Conservation (phyloP, 371 early-diverging fungal species). For the Dinochytrium kinnereticum region DNA sequence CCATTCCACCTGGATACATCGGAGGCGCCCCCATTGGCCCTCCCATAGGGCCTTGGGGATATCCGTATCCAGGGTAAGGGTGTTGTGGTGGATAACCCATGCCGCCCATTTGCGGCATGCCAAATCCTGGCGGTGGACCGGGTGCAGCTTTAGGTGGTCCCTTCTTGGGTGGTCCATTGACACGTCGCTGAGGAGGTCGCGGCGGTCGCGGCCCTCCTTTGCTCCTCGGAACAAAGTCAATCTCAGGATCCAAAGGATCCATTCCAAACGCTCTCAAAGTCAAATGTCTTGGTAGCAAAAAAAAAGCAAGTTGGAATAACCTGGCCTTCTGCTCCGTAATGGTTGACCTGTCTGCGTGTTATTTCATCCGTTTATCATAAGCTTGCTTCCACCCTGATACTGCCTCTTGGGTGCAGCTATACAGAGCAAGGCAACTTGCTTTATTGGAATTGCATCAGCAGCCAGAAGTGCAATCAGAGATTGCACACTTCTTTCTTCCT, state of each 20-base stretch:
- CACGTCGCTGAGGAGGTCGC: conserved; percentile 7
- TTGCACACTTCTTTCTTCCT: no score
- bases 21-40: neutral
- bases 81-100: conserved; percentile 5
- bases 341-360: neutral
- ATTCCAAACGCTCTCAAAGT: no score
- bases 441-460: no score
- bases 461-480: no score
- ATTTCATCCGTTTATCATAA: neutral
- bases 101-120: neutral
- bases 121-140: conserved; percentile 1
- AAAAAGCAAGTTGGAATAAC: neutral
- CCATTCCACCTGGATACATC: neutral
- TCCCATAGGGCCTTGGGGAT: neutral
- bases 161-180: neutral
- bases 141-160: neutral
- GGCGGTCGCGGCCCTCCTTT: conserved; percentile 5
- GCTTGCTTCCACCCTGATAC: conserved; percentile 3
- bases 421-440: no score
- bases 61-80: neutral
- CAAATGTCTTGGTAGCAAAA: neutral
- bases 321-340: no score
- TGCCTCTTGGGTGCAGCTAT: no score
- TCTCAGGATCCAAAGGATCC: conserved; percentile 24
- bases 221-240: conserved; percentile 23